Evolutionary conservation across 169 alveolate species (phyloP).

Genomic region (Plasmodium reichenowi): DNA sequence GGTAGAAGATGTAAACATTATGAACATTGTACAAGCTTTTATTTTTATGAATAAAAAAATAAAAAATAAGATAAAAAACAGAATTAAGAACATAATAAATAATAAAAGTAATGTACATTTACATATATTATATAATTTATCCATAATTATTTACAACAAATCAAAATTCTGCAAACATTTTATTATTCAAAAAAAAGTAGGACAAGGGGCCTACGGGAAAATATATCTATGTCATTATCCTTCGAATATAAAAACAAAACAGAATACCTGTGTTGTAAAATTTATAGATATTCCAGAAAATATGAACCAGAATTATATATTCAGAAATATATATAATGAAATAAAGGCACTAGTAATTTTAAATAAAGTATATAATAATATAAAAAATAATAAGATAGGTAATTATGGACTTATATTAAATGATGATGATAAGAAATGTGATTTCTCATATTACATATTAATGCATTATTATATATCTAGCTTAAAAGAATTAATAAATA

Average conservation of each 20-base stretch:
- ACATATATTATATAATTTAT: conserved; percentile 23
- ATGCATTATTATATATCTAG: conserved; percentile 35
- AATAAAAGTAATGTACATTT: not conserved
- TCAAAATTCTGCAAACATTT: conserved; percentile 10
- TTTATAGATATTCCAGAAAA: conserved; percentile 36
- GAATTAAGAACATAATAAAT: not conserved
- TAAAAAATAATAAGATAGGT: conserved; percentile 25
- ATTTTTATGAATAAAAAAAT: not conserved
- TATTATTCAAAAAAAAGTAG: conserved; percentile 21
- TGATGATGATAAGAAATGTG: conserved; percentile 2
- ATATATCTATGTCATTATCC: conserved; percentile 21
- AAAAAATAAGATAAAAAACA: not conserved
- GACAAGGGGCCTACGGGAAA: conserved; percentile 35
- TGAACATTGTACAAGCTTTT: conserved; percentile 33
- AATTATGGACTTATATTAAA: conserved; percentile 42
- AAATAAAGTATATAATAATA: conserved; percentile 25
- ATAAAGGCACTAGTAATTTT: conserved; percentile 21
- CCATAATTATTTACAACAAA: not conserved
- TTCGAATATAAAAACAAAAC: not conserved
- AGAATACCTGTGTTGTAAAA: conserved; percentile 29
- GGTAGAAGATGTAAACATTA: conserved; percentile 33
- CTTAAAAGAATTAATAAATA: conserved; percentile 27
- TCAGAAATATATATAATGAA: conserved; percentile 66
- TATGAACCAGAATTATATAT: conserved; percentile 50
- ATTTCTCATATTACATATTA: conserved; percentile 35